Conservation (phyloP, 208 protist genomes). For the Leptomonas pyrrhocoris region DNA sequence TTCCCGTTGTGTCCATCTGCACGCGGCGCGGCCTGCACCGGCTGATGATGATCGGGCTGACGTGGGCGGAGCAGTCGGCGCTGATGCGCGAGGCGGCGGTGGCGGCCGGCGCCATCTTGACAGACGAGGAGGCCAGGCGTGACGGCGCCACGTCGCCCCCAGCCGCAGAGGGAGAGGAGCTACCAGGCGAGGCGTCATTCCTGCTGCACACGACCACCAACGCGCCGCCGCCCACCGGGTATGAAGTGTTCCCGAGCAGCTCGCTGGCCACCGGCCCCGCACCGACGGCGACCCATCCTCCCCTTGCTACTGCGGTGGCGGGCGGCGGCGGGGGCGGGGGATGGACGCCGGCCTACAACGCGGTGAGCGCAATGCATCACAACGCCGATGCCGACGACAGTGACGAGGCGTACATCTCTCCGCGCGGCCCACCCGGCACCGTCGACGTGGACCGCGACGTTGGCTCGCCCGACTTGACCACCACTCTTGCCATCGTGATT, state of each 20-base stretch:
- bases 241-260: conserved; percentile 24
- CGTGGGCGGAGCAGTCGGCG: conserved; percentile 45
- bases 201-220: conserved; percentile 9
- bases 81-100: conserved; percentile 29
- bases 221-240: conserved; percentile 6
- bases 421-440: conserved; percentile 3
- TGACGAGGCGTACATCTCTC: neutral
- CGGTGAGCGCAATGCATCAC: neutral
- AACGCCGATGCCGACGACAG: neutral
- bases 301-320: neutral
- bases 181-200: conserved; percentile 17
- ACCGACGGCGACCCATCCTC: neutral
- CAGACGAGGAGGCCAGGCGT: neutral
- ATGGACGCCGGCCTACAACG: neutral
- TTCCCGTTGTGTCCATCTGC: conserved; percentile 79
- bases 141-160: neutral
- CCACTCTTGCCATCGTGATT: conserved; percentile 61
- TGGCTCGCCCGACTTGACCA: conserved; percentile 72
- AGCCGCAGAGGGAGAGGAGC: neutral
- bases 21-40: conserved; percentile 67
- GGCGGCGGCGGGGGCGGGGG: too few species aligned
- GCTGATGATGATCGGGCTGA: conserved; percentile 58
- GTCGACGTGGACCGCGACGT: conserved; percentile 61
- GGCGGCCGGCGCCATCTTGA: conserved; percentile 2
- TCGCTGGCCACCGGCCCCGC: neutral